Conservation (phyloP, 2,329 filamentous ascomycete species). For the Epichloe amarillans region DNA sequence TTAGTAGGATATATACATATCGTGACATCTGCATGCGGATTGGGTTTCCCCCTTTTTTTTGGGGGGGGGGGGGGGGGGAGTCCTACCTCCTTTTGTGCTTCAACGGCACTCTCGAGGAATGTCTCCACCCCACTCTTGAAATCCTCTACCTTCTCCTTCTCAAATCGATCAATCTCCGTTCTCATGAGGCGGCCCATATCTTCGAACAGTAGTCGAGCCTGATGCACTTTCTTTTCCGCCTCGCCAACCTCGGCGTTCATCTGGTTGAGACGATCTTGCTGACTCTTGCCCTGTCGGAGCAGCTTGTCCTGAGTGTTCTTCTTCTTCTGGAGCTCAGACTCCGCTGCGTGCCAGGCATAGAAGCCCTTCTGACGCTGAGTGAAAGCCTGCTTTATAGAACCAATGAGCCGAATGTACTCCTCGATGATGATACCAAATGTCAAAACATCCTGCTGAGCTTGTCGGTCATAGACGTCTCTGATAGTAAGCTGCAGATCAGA, state of each 20-base stretch:
- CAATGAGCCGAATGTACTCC: constrained; percentile 93
- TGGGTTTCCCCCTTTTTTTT: too few relatives aligned
- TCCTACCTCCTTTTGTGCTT: constrained; percentile 92
- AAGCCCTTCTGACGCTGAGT: constrained; percentile 88
- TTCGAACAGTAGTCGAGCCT: constrained; percentile 80
- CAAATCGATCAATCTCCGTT: constrained; percentile 81
- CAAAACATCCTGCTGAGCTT: constrained; percentile 91
- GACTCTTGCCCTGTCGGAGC: constrained; percentile 84
- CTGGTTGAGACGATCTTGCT: constrained; percentile 90
- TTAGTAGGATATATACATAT: not conserved
- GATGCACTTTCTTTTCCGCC: constrained; percentile 84
- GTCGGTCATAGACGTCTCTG: constrained; percentile 86
- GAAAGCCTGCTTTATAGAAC: constrained; percentile 89
- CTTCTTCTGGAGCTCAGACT: constrained; percentile 81
- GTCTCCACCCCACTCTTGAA: constrained; percentile 98
- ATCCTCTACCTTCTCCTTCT: constrained; percentile 95
- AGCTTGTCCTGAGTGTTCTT: constrained; percentile 85
- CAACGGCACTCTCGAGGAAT: constrained; percentile 89
- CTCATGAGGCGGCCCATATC: constrained; percentile 95
- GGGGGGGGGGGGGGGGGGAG: too few relatives aligned
- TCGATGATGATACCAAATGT: constrained; percentile 96
- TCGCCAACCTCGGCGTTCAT: constrained; percentile 89
- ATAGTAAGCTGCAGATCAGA: constrained; percentile 92
- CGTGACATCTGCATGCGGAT: not conserved
- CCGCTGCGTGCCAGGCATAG: constrained; percentile 83